Evolutionary conservation across 148 eudicot genomes (phyloP).

Genomic region (Chenopodium quinoa): DNA sequence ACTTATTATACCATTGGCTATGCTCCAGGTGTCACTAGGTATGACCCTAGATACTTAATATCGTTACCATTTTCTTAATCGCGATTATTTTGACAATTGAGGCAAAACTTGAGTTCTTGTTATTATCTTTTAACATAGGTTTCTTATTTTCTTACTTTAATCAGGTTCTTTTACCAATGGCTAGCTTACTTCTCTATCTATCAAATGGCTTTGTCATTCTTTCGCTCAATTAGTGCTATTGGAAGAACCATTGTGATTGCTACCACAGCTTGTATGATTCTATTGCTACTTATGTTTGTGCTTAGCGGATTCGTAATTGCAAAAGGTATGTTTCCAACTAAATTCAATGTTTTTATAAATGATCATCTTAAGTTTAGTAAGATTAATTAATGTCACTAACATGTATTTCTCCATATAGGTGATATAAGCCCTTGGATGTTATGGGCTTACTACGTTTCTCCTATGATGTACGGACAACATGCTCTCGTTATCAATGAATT

Average conservation of each 20-base stretch:
- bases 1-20: constrained; percentile 72
- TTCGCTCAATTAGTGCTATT: constrained; percentile 52
- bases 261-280: constrained; percentile 43
- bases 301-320: constrained; percentile 73
- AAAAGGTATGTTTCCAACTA: constrained; percentile 34
- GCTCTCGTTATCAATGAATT: constrained; percentile 70
- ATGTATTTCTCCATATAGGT: constrained; percentile 21
- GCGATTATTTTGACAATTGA: too few relatives aligned
- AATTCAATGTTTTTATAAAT: too few relatives aligned
- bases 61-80: too few relatives aligned
- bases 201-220: constrained; percentile 62
- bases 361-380: too few relatives aligned
- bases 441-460: constrained; percentile 70
- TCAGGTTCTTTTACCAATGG: constrained; percentile 64
- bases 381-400: too few relatives aligned
- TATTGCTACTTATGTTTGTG: constrained; percentile 44
- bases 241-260: constrained; percentile 65
- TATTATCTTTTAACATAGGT: too few relatives aligned
- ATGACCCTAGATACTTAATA: background rate
- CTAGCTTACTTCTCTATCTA: constrained; percentile 61
- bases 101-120: too few relatives aligned
- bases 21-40: constrained; percentile 72
- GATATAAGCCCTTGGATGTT: constrained; percentile 52
- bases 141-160: background rate
- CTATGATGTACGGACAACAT: constrained; percentile 70